phyloP scores from a whole-genome alignment of 2,329 filamentous ascomycete species.

The Exophiala sideris region DNA sequence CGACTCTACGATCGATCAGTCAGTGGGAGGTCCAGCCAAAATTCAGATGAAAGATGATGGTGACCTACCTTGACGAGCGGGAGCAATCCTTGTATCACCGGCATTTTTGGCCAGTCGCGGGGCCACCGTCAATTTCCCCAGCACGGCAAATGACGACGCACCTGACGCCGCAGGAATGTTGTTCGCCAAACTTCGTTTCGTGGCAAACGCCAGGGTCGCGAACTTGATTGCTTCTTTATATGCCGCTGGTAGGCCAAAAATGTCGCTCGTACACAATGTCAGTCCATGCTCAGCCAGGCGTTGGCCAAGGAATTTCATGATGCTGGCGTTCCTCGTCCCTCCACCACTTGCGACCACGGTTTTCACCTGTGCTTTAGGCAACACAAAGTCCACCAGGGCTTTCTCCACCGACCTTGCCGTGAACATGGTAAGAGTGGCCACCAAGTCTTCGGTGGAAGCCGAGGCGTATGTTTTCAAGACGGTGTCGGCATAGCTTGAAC shows the following conservation, averaged over 20 bases:
- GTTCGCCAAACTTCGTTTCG: constrained; percentile 30
- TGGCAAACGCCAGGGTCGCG: constrained; percentile 32
- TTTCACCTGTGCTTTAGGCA: constrained; percentile 24
- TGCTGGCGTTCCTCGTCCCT: constrained; percentile 29
- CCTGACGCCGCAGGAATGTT: constrained; percentile 33
- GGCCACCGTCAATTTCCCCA: constrained; percentile 32
- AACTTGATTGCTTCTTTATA: constrained; percentile 36
- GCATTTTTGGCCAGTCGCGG: constrained; percentile 21
- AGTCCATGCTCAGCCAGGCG: constrained; percentile 17
- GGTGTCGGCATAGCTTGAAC: constrained; percentile 28
- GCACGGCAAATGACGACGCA: constrained; percentile 30
- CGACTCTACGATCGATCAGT: too few species aligned
- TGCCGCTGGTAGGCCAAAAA: constrained; percentile 31
- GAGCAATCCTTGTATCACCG: too few species aligned
- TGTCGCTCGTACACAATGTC: constrained; percentile 28
- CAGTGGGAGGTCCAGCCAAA: too few species aligned
- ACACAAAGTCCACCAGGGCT: constrained; percentile 29
- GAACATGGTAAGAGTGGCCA: constrained; percentile 30
- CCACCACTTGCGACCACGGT: constrained; percentile 31
- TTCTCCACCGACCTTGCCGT: constrained; percentile 27
- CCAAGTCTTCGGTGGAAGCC: constrained; percentile 27
- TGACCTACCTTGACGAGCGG: too few species aligned
- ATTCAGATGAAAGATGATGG: too few species aligned
- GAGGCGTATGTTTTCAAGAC: constrained; percentile 23
- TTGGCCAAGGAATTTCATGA: constrained; percentile 27